Conservation (phyloP, 306 rosid species). For the Cajanus cajan region DNA sequence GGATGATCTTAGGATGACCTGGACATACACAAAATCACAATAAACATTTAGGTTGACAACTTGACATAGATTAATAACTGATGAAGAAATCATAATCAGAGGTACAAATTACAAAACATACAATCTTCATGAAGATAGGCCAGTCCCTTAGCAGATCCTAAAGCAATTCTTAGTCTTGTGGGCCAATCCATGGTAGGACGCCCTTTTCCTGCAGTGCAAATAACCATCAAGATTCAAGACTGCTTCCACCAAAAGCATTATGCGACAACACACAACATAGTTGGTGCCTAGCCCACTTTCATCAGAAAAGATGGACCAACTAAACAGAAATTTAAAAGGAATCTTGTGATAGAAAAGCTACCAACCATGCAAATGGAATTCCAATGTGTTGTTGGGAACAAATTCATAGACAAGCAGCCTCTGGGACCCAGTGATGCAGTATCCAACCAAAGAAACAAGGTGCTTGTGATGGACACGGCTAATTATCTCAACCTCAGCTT, state of each 20-base stretch:
- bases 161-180: constrained; percentile 73
- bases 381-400: constrained; percentile 83
- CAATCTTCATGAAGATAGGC: constrained; percentile 99
- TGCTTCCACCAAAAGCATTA: constrained; percentile 16
- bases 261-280: neutral
- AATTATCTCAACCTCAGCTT: constrained; percentile 94
- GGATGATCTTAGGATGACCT: constrained; percentile 99
- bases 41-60: constrained; percentile 3
- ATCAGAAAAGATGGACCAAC: constrained; percentile 25
- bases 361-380: constrained; percentile 90
- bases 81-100: constrained; percentile 1
- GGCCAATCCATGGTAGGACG: constrained; percentile 93
- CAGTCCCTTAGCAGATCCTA: constrained; percentile 95
- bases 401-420: constrained; percentile 92
- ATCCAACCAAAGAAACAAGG: constrained; percentile 95
- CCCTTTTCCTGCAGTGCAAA: constrained; percentile 65
- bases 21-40: constrained; percentile 17
- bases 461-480: constrained; percentile 97
- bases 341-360: neutral
- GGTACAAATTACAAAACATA: constrained; percentile 41
- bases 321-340: neutral
- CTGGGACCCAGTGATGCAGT: constrained; percentile 73
- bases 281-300: constrained; percentile 5
- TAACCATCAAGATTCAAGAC: constrained; percentile 36
- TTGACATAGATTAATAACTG: neutral